Conservation (phyloP, 176 grass and related monocot species). For the Oryza rufipogon region DNA sequence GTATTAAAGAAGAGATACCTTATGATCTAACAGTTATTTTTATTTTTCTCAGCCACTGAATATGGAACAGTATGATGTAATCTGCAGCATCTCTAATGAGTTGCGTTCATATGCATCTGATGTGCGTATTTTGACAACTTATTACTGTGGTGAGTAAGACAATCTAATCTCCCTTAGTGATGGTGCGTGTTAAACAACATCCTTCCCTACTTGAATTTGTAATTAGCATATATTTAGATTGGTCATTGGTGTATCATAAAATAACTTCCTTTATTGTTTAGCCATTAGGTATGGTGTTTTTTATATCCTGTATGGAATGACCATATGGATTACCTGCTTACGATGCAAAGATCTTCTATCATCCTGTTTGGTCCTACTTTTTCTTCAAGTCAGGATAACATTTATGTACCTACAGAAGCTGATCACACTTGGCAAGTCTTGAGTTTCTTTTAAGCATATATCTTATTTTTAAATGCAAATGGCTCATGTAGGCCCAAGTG, state of each 20-base stretch:
- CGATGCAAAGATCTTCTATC: background rate
- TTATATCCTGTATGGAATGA: slow-evolving; percentile 26
- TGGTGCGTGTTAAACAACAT: background rate
- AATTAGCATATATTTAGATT: background rate
- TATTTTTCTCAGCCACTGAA: slow-evolving; percentile 81
- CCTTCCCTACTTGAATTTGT: slow-evolving; percentile 14
- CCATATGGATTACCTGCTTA: slow-evolving; percentile 7
- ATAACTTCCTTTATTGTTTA: background rate
- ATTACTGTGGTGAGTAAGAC: slow-evolving; percentile 77
- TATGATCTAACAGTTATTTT: slow-evolving; percentile 44
- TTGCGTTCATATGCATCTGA: slow-evolving; percentile 80
- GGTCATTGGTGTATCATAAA: background rate
- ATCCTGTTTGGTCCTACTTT: slow-evolving; percentile 9
- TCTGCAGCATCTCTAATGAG: slow-evolving; percentile 85
- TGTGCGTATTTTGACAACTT: slow-evolving; percentile 91
- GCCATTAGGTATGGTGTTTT: slow-evolving; percentile 9
- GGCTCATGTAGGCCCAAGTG: slow-evolving; percentile 73
- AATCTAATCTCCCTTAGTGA: background rate
- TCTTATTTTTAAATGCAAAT: slow-evolving; percentile 34
- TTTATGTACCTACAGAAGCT: slow-evolving; percentile 7
- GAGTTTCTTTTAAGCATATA: slow-evolving; percentile 25
- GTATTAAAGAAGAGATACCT: slow-evolving; percentile 12
- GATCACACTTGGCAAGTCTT: background rate
- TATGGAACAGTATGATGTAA: slow-evolving; percentile 84
- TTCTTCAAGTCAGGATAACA: slow-evolving; percentile 37